Conservation (phyloP, 176 grass and related monocot genomes). For the Oryza rufipogon region DNA sequence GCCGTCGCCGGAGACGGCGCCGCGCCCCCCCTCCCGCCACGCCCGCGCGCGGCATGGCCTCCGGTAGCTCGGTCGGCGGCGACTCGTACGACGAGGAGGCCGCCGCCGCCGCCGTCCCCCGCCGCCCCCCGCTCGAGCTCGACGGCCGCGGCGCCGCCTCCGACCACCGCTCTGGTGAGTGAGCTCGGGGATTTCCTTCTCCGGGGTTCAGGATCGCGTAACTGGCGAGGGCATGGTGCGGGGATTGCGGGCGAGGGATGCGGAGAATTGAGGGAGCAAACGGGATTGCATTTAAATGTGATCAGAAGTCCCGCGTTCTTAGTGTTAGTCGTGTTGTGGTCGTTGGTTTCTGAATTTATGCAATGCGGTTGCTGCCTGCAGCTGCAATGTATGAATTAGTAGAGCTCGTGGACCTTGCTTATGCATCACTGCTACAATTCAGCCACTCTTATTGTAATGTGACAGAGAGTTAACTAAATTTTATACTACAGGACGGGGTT, state of each 20-base stretch:
- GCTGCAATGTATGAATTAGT: background rate
- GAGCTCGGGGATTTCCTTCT: conserved; percentile 4
- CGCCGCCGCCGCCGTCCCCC: conserved; percentile 5
- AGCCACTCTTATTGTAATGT: background rate
- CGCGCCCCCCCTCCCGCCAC: background rate
- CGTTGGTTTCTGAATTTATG: background rate
- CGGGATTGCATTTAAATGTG: background rate
- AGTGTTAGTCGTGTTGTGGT: background rate
- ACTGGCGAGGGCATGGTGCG: background rate
- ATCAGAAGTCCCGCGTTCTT: no score
- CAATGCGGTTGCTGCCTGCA: conserved; percentile 35
- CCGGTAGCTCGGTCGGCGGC: conserved; percentile 28
- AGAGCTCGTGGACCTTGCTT: background rate
- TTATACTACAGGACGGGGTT: background rate
- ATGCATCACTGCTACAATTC: background rate
- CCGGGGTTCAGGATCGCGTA: background rate
- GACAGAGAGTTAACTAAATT: background rate
- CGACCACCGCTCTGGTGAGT: conserved; percentile 57
- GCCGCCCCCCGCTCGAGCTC: conserved; percentile 56
- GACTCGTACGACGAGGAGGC: conserved; percentile 79
- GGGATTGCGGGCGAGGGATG: no score
- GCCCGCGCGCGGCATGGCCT: conserved; percentile 27
- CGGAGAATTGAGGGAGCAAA: background rate
- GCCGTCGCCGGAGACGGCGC: conserved; percentile 37
- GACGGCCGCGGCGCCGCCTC: conserved; percentile 41